phyloP scores from a whole-genome alignment of 1,139 yeast species.

The Yueomyces sp. region DNA sequence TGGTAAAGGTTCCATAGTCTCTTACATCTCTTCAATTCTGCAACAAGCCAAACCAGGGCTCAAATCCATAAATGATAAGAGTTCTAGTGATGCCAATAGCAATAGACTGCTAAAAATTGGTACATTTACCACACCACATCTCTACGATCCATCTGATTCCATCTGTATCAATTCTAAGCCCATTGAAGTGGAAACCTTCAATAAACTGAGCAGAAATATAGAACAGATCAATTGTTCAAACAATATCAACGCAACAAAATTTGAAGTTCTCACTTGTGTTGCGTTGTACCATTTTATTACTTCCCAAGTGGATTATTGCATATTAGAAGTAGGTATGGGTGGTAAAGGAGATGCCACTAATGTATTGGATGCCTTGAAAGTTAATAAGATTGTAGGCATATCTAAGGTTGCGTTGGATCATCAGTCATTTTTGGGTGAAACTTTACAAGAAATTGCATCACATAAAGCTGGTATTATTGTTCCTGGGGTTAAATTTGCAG shows the following conservation, averaged over 20 bases:
- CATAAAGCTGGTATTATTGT: slow-evolving; percentile 84
- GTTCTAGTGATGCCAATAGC: too few species aligned
- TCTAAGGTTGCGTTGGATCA: slow-evolving; percentile 84
- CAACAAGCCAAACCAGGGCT: slow-evolving; percentile 22
- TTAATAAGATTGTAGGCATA: slow-evolving; percentile 54
- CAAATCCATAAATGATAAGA: too few species aligned
- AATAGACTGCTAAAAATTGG: slow-evolving; percentile 34
- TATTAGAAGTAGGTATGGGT: slow-evolving; percentile 85
- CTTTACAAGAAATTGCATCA: slow-evolving; percentile 48
- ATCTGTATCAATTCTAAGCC: slow-evolving; percentile 52
- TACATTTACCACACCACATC: slow-evolving; percentile 79
- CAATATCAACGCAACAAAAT: slow-evolving; percentile 63
- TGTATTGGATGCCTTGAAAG: slow-evolving; percentile 29
- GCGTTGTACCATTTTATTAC: slow-evolving; percentile 65
- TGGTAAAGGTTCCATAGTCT: slow-evolving; percentile 86
- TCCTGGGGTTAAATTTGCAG: slow-evolving; percentile 38
- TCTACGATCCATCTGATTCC: slow-evolving; percentile 61
- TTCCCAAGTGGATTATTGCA: slow-evolving; percentile 53
- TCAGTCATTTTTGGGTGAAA: slow-evolving; percentile 57
- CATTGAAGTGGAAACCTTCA: slow-evolving; percentile 37
- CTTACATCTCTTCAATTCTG: slow-evolving; percentile 58
- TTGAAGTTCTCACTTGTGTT: slow-evolving; percentile 71
- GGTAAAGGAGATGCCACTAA: slow-evolving; percentile 85
- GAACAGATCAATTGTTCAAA: slow-evolving; percentile 25
- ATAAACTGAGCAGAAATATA: slow-evolving; percentile 28